phyloP scores from a whole-genome alignment of 331 rosid species.

The Prunus yedoensis region DNA sequence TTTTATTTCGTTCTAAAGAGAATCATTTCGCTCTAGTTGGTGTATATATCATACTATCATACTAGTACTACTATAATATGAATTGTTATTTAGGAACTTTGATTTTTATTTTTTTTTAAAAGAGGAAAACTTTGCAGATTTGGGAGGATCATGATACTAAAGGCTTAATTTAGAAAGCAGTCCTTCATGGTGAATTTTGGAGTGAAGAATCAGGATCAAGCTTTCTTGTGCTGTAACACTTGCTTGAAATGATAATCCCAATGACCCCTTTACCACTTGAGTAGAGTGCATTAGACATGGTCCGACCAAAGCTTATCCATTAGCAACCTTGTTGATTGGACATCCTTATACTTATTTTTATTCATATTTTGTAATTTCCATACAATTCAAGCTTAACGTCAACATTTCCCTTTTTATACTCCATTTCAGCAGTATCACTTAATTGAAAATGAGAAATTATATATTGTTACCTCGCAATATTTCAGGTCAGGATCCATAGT shows the following conservation, averaged over 20 bases:
- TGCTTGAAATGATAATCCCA: not conserved
- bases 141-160: not conserved
- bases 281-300: not conserved
- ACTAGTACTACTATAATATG: not conserved
- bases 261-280: not conserved
- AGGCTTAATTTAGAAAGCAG: not conserved
- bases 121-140: not conserved
- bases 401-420: not conserved
- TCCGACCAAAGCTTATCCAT: not conserved
- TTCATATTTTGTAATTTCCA: not conserved
- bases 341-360: not conserved
- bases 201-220: not conserved
- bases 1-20: not conserved
- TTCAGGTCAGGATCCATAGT: constrained; percentile 65
- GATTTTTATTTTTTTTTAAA: too few relatives aligned
- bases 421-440: not conserved
- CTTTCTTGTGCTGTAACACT: not conserved
- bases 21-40: not conserved
- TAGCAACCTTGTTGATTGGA: not conserved
- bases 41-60: too few relatives aligned
- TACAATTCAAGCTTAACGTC: not conserved
- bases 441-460: not conserved
- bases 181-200: not conserved
- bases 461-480: constrained; percentile 1
- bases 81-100: not conserved